Evolutionary conservation across 208 protist species (phyloP).

Genomic region (Angomonas desouzai): DNA sequence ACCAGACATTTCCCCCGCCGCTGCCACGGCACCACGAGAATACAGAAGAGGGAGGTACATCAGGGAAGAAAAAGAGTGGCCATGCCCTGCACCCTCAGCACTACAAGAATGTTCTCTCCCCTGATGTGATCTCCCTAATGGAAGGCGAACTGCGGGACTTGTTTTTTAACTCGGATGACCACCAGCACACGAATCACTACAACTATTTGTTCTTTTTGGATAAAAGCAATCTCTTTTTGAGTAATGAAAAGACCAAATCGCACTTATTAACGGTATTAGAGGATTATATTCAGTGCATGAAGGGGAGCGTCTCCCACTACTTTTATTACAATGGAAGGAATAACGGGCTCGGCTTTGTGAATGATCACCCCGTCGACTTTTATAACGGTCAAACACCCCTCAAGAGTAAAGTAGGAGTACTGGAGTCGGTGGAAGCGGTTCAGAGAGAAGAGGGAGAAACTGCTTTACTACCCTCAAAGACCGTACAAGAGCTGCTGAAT

Average conservation of each 20-base stretch:
- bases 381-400: neutral
- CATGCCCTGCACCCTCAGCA: neutral
- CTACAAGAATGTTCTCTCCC: neutral
- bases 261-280: neutral
- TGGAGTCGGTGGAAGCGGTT: neutral
- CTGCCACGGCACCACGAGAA: no score
- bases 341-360: neutral
- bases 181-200: neutral
- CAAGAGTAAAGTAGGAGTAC: neutral
- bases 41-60: no score
- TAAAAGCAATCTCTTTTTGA: neutral
- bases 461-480: neutral
- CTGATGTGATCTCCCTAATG: neutral
- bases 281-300: neutral
- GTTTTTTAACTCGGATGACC: neutral
- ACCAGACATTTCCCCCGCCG: neutral
- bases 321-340: neutral
- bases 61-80: no score
- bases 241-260: slow-evolving; percentile 5
- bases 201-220: slow-evolving; percentile 12
- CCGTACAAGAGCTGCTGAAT: neutral
- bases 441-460: neutral
- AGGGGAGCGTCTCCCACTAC: neutral
- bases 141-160: neutral
- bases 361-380: slow-evolving; percentile 3